Percentiles rank a stretch among this genome's conserved stretches.
phyloP scores from a whole-genome alignment of 2,329 filamentous ascomycete species.

The Cladosporium sp. region DNA sequence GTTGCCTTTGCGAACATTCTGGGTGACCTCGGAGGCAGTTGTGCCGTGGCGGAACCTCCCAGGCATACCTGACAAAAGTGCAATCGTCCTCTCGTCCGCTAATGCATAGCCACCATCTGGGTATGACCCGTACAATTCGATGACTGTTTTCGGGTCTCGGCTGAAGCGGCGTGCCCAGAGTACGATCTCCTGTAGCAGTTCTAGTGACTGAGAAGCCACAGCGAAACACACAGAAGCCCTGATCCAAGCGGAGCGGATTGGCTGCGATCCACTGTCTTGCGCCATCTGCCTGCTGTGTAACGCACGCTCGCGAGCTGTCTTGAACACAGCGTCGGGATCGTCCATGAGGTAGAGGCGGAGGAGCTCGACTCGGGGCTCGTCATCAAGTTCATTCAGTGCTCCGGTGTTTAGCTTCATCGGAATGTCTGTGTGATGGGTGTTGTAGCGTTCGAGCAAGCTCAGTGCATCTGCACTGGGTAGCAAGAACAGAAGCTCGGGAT shows the following conservation, averaged over 20 bases:
- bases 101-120: background rate
- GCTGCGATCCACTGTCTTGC: background rate
- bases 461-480: background rate
- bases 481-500: background rate
- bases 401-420: background rate
- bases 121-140: background rate
- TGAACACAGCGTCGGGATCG: background rate
- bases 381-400: background rate
- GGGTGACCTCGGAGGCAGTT: background rate
- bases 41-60: background rate
- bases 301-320: background rate
- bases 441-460: background rate
- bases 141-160: slow-evolving; percentile 36
- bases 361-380: background rate
- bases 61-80: slow-evolving; percentile 2
- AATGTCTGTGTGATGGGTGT: background rate
- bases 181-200: slow-evolving; percentile 37
- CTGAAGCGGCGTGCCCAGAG: slow-evolving; percentile 42
- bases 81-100: background rate
- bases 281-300: background rate
- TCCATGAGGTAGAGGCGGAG: background rate
- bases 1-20: slow-evolving; percentile 30
- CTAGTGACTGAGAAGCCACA: slow-evolving; percentile 35
- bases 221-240: background rate
- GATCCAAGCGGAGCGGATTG: background rate